Percentiles rank a stretch among this genome's conserved stretches.
These are phyloP conservation scores for Talaromyces sp. DNA, from an alignment of 2,329 filamentous ascomycete genomes.

Conservation along the genomic window DNA sequence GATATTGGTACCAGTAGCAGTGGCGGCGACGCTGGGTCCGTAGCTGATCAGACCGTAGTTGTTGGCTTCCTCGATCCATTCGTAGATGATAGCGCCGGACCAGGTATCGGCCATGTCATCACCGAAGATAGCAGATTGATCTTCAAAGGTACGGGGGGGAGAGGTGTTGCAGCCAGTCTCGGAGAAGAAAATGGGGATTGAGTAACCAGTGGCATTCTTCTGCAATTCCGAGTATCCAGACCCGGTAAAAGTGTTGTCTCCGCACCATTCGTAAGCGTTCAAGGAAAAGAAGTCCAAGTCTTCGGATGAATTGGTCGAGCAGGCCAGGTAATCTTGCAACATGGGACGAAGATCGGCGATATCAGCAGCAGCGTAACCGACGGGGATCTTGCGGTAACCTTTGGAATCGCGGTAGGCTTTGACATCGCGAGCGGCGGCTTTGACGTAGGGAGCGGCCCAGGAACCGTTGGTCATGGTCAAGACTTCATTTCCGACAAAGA, in stretches of 20 bases:
- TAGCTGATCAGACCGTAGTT: conserved; percentile 79
- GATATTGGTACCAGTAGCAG: conserved; percentile 53
- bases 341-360: conserved; percentile 67
- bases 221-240: conserved; percentile 71
- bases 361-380: conserved; percentile 85
- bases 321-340: conserved; percentile 73
- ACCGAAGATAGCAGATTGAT: conserved; percentile 76
- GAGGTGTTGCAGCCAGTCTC: conserved; percentile 76
- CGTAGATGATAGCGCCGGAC: conserved; percentile 81
- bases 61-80: conserved; percentile 85
- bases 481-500: conserved; percentile 87
- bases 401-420: conserved; percentile 75
- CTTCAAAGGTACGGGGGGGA: conserved; percentile 44
- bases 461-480: conserved; percentile 52
- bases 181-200: conserved; percentile 84
- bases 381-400: conserved; percentile 74
- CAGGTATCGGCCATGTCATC: conserved; percentile 65
- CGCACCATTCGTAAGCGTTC: conserved; percentile 83
- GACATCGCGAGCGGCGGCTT: conserved; percentile 75
- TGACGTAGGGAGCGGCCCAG: conserved; percentile 74
- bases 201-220: conserved; percentile 64
- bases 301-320: conserved; percentile 64
- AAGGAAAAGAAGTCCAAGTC: conserved; percentile 79
- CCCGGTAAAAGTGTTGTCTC: conserved; percentile 51
- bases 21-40: conserved; percentile 47